phyloP scores from a whole-genome alignment of 2,329 filamentous ascomycete species.

The Ophiosphaerella narmari region DNA sequence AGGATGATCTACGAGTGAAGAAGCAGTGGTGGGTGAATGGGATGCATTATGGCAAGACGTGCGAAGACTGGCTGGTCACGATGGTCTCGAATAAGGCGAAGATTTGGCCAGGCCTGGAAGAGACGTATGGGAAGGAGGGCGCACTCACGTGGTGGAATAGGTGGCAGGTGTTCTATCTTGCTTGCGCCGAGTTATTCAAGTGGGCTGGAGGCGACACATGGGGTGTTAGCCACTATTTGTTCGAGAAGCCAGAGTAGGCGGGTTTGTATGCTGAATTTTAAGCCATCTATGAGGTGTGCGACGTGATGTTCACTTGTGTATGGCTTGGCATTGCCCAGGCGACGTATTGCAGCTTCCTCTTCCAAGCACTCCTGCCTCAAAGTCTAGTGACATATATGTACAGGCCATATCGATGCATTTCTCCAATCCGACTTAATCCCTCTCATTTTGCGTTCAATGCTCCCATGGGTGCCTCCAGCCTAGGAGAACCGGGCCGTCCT shows the following conservation, averaged over 20 bases:
- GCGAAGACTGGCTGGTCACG: conserved; percentile 69
- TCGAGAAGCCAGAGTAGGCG: conserved; percentile 58
- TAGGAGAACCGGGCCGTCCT: conserved; percentile 88
- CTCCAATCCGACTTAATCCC: neutral
- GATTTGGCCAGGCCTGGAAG: conserved; percentile 67
- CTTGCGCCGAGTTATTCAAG: conserved; percentile 71
- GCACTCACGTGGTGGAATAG: conserved; percentile 68
- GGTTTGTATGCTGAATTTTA: neutral
- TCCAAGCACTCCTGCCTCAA: neutral
- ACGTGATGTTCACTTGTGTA: conserved; percentile 7
- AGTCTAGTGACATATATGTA: conserved; percentile 14
- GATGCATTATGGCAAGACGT: conserved; percentile 70
- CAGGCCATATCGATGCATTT: conserved; percentile 4
- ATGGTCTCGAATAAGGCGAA: conserved; percentile 63
- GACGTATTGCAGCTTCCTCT: conserved; percentile 9
- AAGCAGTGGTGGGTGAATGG: conserved; percentile 75
- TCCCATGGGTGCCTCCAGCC: conserved; percentile 82
- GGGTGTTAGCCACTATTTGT: conserved; percentile 70
- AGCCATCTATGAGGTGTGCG: neutral
- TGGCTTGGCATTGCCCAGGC: conserved; percentile 21
- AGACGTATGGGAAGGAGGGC: conserved; percentile 67
- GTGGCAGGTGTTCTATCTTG: conserved; percentile 75
- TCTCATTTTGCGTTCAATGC: conserved; percentile 29
- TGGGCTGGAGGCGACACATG: conserved; percentile 69
- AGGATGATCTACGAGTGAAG: conserved; percentile 63